Base-by-base conservation (phyloP, 352 stramenopile species). In the Peronospora destructor region DNA sequence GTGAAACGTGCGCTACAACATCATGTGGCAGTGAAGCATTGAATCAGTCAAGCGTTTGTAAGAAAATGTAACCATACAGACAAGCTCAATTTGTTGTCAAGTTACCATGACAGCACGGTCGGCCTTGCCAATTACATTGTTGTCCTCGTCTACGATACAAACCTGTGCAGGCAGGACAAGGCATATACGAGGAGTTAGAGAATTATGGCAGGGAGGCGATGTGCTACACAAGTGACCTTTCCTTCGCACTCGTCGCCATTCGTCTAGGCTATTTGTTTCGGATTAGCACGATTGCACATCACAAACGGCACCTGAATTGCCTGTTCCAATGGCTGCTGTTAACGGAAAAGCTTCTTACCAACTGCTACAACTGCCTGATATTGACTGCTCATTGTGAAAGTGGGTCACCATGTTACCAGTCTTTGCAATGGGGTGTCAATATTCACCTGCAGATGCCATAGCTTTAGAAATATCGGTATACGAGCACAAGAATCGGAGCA, bases 81-180 rank as follows among this genome's bases (percentile, higher is more conserved):
- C 19, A n/a, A n/a, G n/a, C 3, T 3, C 3, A 14, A 49, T 5
- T 26, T 14, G 28, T 16, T 25, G 4, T 3, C 33, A 43, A 26
- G 56, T 38, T 47, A 91, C 82, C 79, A 91, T 90, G 14, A 93
- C 82, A 19, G 77, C 60, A 44, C 82, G 82, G 44, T 91, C 79
- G 7, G 77, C 73, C 60, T 88, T 87, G 32, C 82, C 82, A 8
- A 93, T 52, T n/a, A 90, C 77, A 52, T 90, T 75, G 57, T 93
- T 88, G 45, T 79, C 44, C 33, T 78, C 54, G 49, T 91, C 73
- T n/a, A 93, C 79, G 45, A 93, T 91, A 49, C 72, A 87, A n/a
- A 91, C 79, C 81, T 92, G 8, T 8, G 19, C 6, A n/a, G n/a
- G n/a, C n/a, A 16, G 32, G 17, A 26, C 11, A 37, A 19, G 10